Percentiles rank a stretch among this genome's conserved stretches.
phyloP scores from a whole-genome alignment of 768 basidiomycete genomes.

The Mycena maculata region DNA sequence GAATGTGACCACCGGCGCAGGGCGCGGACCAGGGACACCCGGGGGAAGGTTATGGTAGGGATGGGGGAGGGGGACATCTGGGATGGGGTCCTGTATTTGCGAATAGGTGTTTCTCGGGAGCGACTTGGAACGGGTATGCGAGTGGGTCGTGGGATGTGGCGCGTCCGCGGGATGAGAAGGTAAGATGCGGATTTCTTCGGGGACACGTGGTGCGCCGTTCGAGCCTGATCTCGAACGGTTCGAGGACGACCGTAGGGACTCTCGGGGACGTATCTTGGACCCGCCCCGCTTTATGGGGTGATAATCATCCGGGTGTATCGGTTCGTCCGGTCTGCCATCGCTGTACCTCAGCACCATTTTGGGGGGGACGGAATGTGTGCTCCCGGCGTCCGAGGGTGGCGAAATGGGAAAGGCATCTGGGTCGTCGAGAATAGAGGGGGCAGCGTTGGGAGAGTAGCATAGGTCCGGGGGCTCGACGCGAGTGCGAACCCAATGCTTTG shows the following conservation, averaged over 20 bases:
- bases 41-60: conserved; percentile 37
- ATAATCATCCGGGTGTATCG: conserved; percentile 60
- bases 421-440: conserved; percentile 64
- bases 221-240: conserved; percentile 56
- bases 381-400: conserved; percentile 61
- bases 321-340: conserved; percentile 72
- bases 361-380: conserved; percentile 69
- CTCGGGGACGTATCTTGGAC: conserved; percentile 39
- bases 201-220: conserved; percentile 49
- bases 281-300: conserved; percentile 31
- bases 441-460: conserved; percentile 69
- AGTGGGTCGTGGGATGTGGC: conserved; percentile 47
- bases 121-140: conserved; percentile 58
- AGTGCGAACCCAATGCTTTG: conserved; percentile 71
- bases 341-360: conserved; percentile 78
- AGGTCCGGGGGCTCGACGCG: conserved; percentile 48
- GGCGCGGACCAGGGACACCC: conserved; percentile 31
- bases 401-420: conserved; percentile 49
- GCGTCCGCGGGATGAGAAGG: conserved; percentile 59
- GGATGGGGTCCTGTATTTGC: conserved; percentile 37
- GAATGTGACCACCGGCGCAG: conserved; percentile 44
- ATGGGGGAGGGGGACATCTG: conserved; percentile 38
- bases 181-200: conserved; percentile 73
- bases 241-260: conserved; percentile 45
- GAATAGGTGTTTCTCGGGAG: conserved; percentile 55